Evolutionary conservation across 495 filamentous ascomycete genomes (phyloP).

Genomic region (Usnea hakonensis): DNA sequence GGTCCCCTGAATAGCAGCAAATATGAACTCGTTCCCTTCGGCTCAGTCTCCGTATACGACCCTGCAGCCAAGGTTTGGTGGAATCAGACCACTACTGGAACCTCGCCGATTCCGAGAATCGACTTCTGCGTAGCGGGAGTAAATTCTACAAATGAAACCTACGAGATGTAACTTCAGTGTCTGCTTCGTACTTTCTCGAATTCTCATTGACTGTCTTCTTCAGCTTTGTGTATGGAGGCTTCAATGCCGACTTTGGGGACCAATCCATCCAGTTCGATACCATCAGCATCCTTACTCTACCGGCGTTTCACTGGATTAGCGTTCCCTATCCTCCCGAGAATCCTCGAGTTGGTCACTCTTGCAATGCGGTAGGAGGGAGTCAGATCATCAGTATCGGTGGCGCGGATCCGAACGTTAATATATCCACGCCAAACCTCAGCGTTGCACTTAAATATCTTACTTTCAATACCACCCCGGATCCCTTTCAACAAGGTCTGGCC

Average conservation of each 20-base stretch:
- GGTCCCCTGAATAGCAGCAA: too few species aligned
- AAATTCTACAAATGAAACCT: constrained; percentile 11
- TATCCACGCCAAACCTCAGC: background rate
- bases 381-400: constrained; percentile 20
- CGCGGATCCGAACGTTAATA: background rate
- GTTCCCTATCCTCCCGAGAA: constrained; percentile 13
- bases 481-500: constrained; percentile 14
- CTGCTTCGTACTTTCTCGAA: background rate
- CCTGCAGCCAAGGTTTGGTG: constrained; percentile 13
- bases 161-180: constrained; percentile 17
- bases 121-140: constrained; percentile 15
- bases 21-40: background rate
- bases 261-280: constrained; percentile 2
- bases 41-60: constrained; percentile 15
- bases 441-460: background rate
- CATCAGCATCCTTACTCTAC: constrained; percentile 34
- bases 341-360: constrained; percentile 3
- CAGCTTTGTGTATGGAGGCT: constrained; percentile 15
- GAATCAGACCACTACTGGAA: constrained; percentile 21
- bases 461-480: constrained; percentile 7
- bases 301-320: constrained; percentile 38
- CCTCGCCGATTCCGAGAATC: constrained; percentile 5
- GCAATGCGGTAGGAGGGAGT: constrained; percentile 14
- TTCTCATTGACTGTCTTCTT: background rate
- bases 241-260: background rate